phyloP scores from a whole-genome alignment of 169 alveolate genomes.

The Plasmodium gallinaceum region DNA sequence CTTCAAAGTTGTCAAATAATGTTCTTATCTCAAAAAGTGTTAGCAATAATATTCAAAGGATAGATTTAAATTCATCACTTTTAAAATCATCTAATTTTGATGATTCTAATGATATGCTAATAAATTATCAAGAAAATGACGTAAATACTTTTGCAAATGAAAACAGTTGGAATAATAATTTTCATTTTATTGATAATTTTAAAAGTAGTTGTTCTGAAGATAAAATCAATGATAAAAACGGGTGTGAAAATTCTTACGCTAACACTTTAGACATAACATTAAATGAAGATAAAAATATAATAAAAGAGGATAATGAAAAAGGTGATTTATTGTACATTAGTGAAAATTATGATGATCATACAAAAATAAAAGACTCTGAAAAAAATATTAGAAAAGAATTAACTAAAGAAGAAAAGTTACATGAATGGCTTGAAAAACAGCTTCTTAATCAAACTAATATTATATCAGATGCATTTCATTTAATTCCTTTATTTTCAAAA shows the following conservation, averaged over 20 bases:
- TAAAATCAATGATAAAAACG: not conserved
- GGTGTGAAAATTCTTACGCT: not conserved
- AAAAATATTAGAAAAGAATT: not conserved
- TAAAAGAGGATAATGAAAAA: not conserved
- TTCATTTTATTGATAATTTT: not conserved
- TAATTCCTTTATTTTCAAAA: constrained; percentile 8
- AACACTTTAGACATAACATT: not conserved
- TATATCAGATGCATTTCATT: constrained; percentile 38
- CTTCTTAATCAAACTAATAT: constrained; percentile 40
- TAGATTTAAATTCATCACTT: not conserved
- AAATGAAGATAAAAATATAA: constrained; percentile 11
- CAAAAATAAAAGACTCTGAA: not conserved
- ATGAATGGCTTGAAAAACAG: constrained; percentile 65
- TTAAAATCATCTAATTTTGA: not conserved
- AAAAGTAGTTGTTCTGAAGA: not conserved
- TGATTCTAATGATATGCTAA: not conserved
- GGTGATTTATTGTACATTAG: not conserved
- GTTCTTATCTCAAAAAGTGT: constrained; percentile 18
- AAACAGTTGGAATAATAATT: not conserved
- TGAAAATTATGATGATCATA: not conserved
- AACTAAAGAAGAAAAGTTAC: constrained; percentile 62
- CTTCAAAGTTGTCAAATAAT: constrained; percentile 11
- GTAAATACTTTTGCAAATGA: not conserved
- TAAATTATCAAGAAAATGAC: constrained; percentile 4
- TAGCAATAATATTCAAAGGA: constrained; percentile 17